phyloP scores from a whole-genome alignment of 2,329 filamentous ascomycete genomes.

The Ceratocystis ficicola region DNA sequence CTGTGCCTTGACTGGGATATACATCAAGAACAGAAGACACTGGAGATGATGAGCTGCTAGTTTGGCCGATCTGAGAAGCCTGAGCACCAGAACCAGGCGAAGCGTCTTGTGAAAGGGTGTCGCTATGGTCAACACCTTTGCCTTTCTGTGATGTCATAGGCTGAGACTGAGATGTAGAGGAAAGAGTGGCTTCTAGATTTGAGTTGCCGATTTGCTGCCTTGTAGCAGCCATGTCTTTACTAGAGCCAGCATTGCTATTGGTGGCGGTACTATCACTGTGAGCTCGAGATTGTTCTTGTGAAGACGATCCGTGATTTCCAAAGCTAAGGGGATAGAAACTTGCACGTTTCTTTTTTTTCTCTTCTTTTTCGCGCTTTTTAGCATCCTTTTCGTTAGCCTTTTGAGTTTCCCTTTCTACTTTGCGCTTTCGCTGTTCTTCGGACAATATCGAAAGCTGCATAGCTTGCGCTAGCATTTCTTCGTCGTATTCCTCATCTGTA shows the following conservation, averaged over 20 bases:
- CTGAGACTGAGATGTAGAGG: conserved; percentile 26
- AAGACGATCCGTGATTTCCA: conserved; percentile 29
- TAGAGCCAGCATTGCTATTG: background rate
- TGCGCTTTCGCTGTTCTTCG: conserved; percentile 83
- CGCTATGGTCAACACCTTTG: conserved; percentile 52
- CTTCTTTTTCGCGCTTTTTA: conserved; percentile 79
- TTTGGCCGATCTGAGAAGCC: conserved; percentile 60
- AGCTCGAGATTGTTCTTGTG: background rate
- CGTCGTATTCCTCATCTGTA: conserved; percentile 69
- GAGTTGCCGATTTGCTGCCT: conserved; percentile 37
- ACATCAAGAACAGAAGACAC: conserved; percentile 57
- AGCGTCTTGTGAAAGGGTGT: conserved; percentile 7
- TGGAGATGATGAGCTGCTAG: conserved; percentile 77
- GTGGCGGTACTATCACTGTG: background rate
- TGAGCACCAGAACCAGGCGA: conserved; percentile 23
- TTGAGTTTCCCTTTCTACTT: conserved; percentile 64
- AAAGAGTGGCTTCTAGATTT: conserved; percentile 39
- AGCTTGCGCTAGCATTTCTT: conserved; percentile 98
- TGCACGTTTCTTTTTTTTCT: conserved; percentile 64
- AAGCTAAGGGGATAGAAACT: conserved; percentile 33
- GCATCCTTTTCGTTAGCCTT: conserved; percentile 68
- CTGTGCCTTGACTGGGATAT: conserved; percentile 33
- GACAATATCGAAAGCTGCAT: conserved; percentile 81
- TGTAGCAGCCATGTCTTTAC: conserved; percentile 38
- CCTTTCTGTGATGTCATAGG: conserved; percentile 43